Evolutionary conservation across 805 yeast species (phyloP).

Genomic region (Tetrapisispora pingtungensis): DNA sequence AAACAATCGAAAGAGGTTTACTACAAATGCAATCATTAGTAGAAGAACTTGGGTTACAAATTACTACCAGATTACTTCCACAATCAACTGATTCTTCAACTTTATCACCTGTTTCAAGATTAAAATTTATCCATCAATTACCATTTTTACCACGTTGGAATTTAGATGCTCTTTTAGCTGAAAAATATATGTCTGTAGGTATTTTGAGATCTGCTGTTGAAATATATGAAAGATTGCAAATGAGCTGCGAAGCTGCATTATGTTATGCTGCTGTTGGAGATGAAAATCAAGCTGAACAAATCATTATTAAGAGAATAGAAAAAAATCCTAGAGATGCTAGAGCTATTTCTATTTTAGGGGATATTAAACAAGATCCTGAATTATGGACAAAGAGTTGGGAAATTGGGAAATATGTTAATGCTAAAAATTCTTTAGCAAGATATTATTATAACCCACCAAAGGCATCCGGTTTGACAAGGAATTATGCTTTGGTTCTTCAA

Average conservation of each 20-base stretch:
- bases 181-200: slow-evolving; percentile 77
- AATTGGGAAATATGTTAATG: slow-evolving; percentile 68
- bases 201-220: slow-evolving; percentile 79
- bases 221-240: slow-evolving; percentile 67
- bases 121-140: slow-evolving; percentile 61
- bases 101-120: slow-evolving; percentile 38
- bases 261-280: slow-evolving; percentile 84
- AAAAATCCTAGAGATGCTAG: slow-evolving; percentile 67
- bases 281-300: slow-evolving; percentile 50
- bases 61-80: slow-evolving; percentile 48
- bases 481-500: slow-evolving; percentile 44
- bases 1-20: slow-evolving; percentile 88
- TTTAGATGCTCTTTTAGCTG: slow-evolving; percentile 74
- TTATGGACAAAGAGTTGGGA: slow-evolving; percentile 86
- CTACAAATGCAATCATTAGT: slow-evolving; percentile 87
- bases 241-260: slow-evolving; percentile 76
- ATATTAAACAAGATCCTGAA: slow-evolving; percentile 62
- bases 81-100: slow-evolving; percentile 26
- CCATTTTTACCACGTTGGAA: slow-evolving; percentile 79
- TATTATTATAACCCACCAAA: slow-evolving; percentile 60
- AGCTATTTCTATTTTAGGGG: slow-evolving; percentile 78
- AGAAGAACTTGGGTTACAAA: slow-evolving; percentile 71
- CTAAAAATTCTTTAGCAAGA: slow-evolving; percentile 73
- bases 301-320: slow-evolving; percentile 45
- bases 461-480: slow-evolving; percentile 39